Percentiles rank a stretch among this genome's conserved stretches.
Conservation (phyloP, 805 yeast genomes). For the Pichia rugopelliculosa region DNA sequence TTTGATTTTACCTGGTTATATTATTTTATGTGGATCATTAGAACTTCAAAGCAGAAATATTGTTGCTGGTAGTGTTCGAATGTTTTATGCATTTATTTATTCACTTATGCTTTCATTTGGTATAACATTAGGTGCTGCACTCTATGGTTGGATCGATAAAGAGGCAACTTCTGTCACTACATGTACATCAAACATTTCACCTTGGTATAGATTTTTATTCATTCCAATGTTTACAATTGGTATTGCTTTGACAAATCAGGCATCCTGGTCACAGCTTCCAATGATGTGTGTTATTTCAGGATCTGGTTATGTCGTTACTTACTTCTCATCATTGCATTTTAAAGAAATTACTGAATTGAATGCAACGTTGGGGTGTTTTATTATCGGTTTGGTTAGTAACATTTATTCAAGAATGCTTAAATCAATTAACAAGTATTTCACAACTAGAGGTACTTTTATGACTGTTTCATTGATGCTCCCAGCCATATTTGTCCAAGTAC, state of each 20-base stretch:
- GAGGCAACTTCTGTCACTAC: constrained; percentile 57
- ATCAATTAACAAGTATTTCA: constrained; percentile 37
- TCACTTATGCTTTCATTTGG: constrained; percentile 90
- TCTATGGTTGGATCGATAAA: constrained; percentile 92
- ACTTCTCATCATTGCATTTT: constrained; percentile 70
- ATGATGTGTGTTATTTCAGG: constrained; percentile 73
- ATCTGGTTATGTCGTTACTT: constrained; percentile 75
- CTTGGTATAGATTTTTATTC: constrained; percentile 58
- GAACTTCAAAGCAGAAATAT: constrained; percentile 84
- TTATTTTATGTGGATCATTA: constrained; percentile 84
- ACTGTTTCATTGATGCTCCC: constrained; percentile 96
- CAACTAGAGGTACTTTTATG: constrained; percentile 32
- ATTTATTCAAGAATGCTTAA: constrained; percentile 79
- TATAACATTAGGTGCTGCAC: constrained; percentile 84
- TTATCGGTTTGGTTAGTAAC: constrained; percentile 83
- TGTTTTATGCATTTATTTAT: constrained; percentile 94
- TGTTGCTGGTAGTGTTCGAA: constrained; percentile 91
- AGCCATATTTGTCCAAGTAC: constrained; percentile 90
- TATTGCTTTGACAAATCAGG: constrained; percentile 75
- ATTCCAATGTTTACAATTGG: constrained; percentile 66
- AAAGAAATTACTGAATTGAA: constrained; percentile 63
- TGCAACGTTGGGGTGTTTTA: constrained; percentile 84
- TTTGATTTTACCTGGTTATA: constrained; percentile 87
- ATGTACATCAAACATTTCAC: constrained; percentile 49
- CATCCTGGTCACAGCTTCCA: constrained; percentile 74